Base-by-base conservation (phyloP, 768 basidiomycete species). In the Pleurotus platypus region DNA sequence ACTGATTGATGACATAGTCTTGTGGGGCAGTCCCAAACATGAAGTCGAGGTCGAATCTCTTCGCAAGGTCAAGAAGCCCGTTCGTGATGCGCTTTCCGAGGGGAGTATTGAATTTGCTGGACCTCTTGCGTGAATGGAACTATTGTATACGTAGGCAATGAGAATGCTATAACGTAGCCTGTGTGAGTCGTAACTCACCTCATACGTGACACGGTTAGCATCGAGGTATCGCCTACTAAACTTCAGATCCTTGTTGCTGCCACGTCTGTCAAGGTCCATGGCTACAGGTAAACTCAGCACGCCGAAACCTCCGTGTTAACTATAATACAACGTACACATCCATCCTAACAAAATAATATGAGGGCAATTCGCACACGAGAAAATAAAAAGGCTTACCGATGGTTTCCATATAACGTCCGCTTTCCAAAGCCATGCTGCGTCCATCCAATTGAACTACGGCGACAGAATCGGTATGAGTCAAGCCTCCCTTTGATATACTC, bases 391-490 rank as follows among this genome's bases (percentile, higher is more conserved):
- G 24, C 80, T 11, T 49, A 88, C 91, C 92, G 55, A 95, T 75
- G 8, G 94, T 97, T 72, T 97, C 94, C 87, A 96, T 90, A 67
- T 95, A 96, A 20, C 92, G 77, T 15, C 94, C 90, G 61, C 90
- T 88, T 64, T 92, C 90, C 59, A 94, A 67, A 1, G 87, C 77
- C 76, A 94, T 91, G 0, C 87, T 86, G n/a, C 86, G 78, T 3
- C 78, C 80, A 68, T 94, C 92, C 18, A 84, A 72, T 68, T 86
- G 85, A 20, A 80, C 83, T 84, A 48, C 6, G 27, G 16, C 18
- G 50, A 26, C 5, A 26, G 4, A 26, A 26, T 5, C 24, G 24
- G 1, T 7, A 45, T 22, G 20, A 12, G 40, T 24, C 20, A 35
- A 35, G 9, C 30, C 30, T 35, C 11, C 30, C 3, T 35, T 8